These are phyloP conservation scores for Volutella citrinella DNA, from an alignment of 2,329 filamentous ascomycete species.

Conservation along the genomic window DNA sequence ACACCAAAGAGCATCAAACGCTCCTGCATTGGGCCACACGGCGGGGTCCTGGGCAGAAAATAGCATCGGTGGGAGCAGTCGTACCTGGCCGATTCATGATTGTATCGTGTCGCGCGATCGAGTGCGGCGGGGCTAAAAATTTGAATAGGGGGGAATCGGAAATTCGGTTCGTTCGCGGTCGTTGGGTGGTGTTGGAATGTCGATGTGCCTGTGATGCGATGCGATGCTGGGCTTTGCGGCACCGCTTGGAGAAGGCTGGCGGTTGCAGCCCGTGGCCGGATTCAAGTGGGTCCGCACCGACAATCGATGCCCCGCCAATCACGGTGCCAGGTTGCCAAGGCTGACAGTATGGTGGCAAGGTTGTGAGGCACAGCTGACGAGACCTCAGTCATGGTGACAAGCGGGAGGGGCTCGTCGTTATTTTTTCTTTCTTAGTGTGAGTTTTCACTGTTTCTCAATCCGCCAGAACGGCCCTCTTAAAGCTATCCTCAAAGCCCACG, in stretches of 20 bases:
- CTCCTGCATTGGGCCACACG: constrained; percentile 20
- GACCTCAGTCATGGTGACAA: no score
- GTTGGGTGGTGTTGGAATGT: constrained; percentile 15
- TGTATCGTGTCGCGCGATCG: constrained; percentile 26
- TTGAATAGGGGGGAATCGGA: constrained; percentile 12
- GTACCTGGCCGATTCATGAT: constrained; percentile 62
- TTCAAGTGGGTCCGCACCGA: constrained; percentile 40
- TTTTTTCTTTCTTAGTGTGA: no score
- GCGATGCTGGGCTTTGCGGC: constrained; percentile 19
- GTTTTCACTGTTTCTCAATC: no score
- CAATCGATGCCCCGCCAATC: constrained; percentile 25
- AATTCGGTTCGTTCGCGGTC: constrained; percentile 14
- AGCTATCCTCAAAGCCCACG: constrained; percentile 50
- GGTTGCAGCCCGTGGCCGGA: constrained; percentile 29
- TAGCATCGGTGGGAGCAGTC: constrained; percentile 29
- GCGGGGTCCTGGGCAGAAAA: constrained; percentile 23
- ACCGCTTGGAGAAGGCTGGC: constrained; percentile 26
- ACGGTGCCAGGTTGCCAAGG: constrained; percentile 18
- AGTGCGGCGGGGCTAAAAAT: constrained; percentile 9
- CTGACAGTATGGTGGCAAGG: no score
- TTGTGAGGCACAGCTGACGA: no score
- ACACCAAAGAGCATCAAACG: no score
- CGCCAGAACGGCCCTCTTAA: constrained; percentile 29
- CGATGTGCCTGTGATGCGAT: constrained; percentile 23
- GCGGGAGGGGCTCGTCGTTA: no score